These are phyloP conservation scores for Trichomonas vaginalis DNA, from an alignment of 208 protist species.

Conservation along the genomic window DNA sequence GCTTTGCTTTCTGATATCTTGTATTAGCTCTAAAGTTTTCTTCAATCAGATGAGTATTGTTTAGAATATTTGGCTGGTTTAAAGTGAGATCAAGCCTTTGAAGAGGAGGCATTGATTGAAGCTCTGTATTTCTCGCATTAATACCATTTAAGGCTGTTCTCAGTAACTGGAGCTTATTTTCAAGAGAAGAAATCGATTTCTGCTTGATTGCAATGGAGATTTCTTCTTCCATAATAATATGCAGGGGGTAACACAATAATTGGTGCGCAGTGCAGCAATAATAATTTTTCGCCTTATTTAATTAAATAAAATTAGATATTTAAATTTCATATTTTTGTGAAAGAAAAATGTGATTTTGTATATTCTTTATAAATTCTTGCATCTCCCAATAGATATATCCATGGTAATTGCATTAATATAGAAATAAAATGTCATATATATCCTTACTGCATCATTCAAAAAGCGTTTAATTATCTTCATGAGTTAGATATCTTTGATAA, in stretches of 20 bases:
- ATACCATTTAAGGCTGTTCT: not conserved
- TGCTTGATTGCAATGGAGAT: not conserved
- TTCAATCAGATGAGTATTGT: not conserved
- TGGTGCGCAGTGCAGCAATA: too few species aligned
- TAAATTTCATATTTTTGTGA: too few species aligned
- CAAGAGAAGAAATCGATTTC: not conserved
- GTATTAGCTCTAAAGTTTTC: not conserved
- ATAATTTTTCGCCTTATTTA: too few species aligned
- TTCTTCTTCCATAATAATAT: not conserved
- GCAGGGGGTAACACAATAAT: not conserved
- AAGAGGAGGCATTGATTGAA: not conserved
- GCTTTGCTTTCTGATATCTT: not conserved
- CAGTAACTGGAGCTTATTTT: not conserved
- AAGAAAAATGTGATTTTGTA: too few species aligned
- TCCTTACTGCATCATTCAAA: too few species aligned
- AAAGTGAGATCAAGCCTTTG: not conserved
- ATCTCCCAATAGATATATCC: too few species aligned
- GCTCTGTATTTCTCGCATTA: not conserved
- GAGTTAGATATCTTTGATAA: too few species aligned
- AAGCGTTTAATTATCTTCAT: too few species aligned
- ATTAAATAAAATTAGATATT: too few species aligned
- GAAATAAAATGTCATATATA: too few species aligned
- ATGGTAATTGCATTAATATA: too few species aligned
- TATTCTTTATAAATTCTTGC: too few species aligned
- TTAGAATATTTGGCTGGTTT: not conserved